Evolutionary conservation across 139 green algal genomes (phyloP), one percentile per base, ranked within the genome.

Genomic region (Chlorella sp.): DNA sequence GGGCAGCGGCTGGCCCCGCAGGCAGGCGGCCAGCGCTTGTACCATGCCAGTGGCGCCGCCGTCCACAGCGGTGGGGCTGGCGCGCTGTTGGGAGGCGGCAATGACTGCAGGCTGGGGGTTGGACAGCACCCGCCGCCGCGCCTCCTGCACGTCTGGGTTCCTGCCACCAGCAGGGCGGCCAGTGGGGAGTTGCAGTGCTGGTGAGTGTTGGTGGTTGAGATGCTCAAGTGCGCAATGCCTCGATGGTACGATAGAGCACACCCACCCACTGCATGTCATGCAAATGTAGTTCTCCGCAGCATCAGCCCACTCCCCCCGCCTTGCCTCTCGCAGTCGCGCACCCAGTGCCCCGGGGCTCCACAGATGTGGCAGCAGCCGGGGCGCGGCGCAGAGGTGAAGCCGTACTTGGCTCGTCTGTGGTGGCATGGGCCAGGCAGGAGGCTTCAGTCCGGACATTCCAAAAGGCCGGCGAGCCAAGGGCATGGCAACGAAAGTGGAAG

Each of bases 321-420:
- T 74, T n/a, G 12, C 18, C 57, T 26, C n/a, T 25, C 12, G 32
- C 76, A 71, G 26, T 62, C 57, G 28, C 30, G 16, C 15, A 34
- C 76, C 79, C 68, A 71, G 69, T 86, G 67, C 28, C 56, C 81
- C 28, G 44, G 20, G 3, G 25, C 18, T 13, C 63, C 63, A 30
- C 78, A 83, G 30, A 83, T 20, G 25, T 65, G 63, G 63, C 78
- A 83, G 16, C 23, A 17, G 39, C 78, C 78, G n/a, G 47, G 28
- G 2, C 78, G 78, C 6, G n/a, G 63, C 18, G 62, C 56, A 4
- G 38, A 44, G 3, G 39, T 17, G 36, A 80, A 86, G 26, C 81
- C 81, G 36, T 86, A 81, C 69, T 44, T 70, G 23, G 69, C 51
- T 16, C 81, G 36, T 36, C 47, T 32, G n/a, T n/a, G n/a, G n/a